Evolutionary conservation across 1,139 yeast genomes (phyloP), one percentile per base, ranked within the genome.

Genomic region (Yamadazyma epiphylla): DNA sequence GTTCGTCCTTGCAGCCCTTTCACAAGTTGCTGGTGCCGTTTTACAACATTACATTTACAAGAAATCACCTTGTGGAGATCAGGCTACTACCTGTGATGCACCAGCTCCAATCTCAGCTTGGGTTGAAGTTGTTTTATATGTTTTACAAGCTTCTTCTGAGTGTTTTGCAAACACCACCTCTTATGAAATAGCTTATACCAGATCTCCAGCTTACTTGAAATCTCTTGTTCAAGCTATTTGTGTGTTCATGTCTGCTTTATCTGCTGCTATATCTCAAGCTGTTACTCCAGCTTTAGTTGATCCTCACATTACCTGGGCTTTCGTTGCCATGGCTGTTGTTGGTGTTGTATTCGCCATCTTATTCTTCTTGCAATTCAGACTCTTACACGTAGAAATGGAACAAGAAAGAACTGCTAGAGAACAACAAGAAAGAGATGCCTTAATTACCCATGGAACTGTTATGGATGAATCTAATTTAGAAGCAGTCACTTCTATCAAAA

Each of bases 131-230:
- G 51, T 64, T 14, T 55, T 72, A 37, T 79, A 74, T 46, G 64
- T 72, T 23, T 53, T 77, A 30, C 70, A 74, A 28, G 84, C 85
- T 15, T 60, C 73, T 13, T 74, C 81, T 35, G 86, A 79, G 54
- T 76, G 82, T 57, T 77, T 78, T 44, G 79, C 82, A 16, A 73
- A 61, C 37, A 74, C 78, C 29, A 76, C 85, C 9, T 81, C 75
- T 31, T 75, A 77, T 45, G 85, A 78, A 51, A 62, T 77, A 43
- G 85, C 86, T 4, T 80, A 77, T 51, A 68, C 82, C 1, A 66
- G 80, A 48, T 72, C 85, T 13, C 84, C 86, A 28, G 72, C 67
- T 4, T 59, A 66, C 25, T 74, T 79, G 82, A 76, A 76, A 50
- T 76, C 81, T 32, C 63, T 79, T 38, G 80, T 78, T 28, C 69